Evolutionary conservation across 2,329 filamentous ascomycete genomes (phyloP), one percentile per base, ranked within the genome.

Genomic region (Huntiella bhutanensis): DNA sequence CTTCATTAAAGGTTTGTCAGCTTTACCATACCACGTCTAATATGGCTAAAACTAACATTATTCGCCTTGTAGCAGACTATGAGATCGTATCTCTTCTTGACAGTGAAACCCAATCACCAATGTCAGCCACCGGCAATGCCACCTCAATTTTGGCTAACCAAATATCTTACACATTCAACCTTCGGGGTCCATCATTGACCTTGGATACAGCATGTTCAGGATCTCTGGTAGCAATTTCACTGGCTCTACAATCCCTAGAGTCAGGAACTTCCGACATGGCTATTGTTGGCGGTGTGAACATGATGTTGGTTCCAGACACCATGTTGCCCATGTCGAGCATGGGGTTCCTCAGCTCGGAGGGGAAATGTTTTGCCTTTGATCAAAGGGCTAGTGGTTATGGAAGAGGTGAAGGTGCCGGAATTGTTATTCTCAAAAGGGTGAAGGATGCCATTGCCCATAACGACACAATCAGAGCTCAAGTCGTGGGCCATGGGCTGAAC

Each of bases 311-410:
- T 0, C 69, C 69, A 0, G 68, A 67, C 45, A 73, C 68, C 3
- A 70, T 72, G 54, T 68, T 71, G 60, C 67, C 68, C 1, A 73
- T 72, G 69, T 69, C 67, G 1, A 50, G 67, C 64, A 4, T 72
- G 13, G 70, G 69, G 51, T 70, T 73, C 44, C 58, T 73, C 1
- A 69, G 68, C 38, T 63, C 67, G 1, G 63, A 68, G 47, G 69
- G 70, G 1, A 69, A 63, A 49, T 67, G 62, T 33, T 67, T 67
- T 49, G 70, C 69, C 4, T 77, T 71, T 54, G 75, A 77, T 52
- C 55, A 62, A n/a, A 63, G 65, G 3, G 77, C 73, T 13, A 70
- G 73, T 49, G 78, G 77, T 1, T 82, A 80, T 54, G 75, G 70
- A 0, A 65, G 76, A 32, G 77, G 75, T 1, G 77, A 82, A 54